Evolutionary conservation across 1,284 basidiomycete genomes (phyloP).

Genomic region (Naganishia albida): DNA sequence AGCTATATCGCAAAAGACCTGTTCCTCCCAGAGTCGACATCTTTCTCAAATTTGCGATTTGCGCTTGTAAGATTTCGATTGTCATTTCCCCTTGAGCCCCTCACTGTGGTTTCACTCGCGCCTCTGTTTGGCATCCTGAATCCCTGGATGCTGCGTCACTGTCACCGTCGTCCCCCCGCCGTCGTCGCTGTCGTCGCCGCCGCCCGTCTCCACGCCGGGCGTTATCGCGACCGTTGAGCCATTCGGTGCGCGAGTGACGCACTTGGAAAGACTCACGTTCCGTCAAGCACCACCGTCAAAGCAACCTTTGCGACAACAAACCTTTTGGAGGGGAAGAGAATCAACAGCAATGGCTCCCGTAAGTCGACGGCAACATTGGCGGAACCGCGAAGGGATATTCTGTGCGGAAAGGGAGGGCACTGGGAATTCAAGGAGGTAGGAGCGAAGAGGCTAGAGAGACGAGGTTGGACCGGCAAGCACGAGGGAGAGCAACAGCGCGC

Average conservation of each 20-base stretch:
- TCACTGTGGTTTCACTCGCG: too few species aligned
- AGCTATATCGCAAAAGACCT: too few species aligned
- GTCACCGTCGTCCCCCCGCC: constrained; percentile 11
- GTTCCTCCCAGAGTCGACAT: too few species aligned
- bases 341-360: constrained; percentile 29
- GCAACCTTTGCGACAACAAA: constrained; percentile 29
- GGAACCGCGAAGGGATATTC: not conserved
- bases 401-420: not conserved
- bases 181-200: constrained; percentile 9
- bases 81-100: too few species aligned
- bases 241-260: not conserved
- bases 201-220: not conserved
- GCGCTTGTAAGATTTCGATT: too few species aligned
- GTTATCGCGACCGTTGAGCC: constrained; percentile 3
- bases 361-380: not conserved
- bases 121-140: not conserved
- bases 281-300: constrained; percentile 25
- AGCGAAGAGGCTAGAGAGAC: not conserved
- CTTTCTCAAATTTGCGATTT: too few species aligned
- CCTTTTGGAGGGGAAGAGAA: constrained; percentile 27
- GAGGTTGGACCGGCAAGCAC: not conserved
- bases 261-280: constrained; percentile 12
- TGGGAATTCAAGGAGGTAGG: not conserved
- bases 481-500: not conserved
- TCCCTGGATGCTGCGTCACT: constrained; percentile 11